Conservation (phyloP, 306 rosid genomes). For the Luffa acutangula region DNA sequence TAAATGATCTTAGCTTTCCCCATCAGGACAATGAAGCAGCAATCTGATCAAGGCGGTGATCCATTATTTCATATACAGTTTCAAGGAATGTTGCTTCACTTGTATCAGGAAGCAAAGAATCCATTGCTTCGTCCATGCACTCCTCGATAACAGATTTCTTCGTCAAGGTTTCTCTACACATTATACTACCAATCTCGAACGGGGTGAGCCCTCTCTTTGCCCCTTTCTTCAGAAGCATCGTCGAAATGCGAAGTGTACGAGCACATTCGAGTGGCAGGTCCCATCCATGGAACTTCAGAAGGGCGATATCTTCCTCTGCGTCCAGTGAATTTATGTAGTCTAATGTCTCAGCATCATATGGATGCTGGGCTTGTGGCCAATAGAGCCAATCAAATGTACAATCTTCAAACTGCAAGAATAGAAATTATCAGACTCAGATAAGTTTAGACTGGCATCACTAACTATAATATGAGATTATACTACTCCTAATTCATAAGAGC, state of each 20-base stretch:
- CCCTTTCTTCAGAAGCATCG: slow-evolving; percentile 92
- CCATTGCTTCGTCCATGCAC: slow-evolving; percentile 58
- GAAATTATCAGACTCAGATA: no score
- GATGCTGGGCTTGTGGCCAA: slow-evolving; percentile 89
- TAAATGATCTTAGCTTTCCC: slow-evolving; percentile 13
- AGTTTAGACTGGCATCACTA: not conserved
- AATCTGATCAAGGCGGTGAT: slow-evolving; percentile 48
- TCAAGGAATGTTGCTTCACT: slow-evolving; percentile 79
- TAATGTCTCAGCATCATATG: slow-evolving; percentile 47
- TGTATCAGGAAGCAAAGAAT: slow-evolving; percentile 59
- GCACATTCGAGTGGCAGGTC: slow-evolving; percentile 58
- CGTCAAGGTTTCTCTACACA: slow-evolving; percentile 66
- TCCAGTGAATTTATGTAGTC: slow-evolving; percentile 65
- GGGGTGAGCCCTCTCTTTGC: slow-evolving; percentile 69
- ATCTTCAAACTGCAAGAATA: slow-evolving; percentile 68
- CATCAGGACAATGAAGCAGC: slow-evolving; percentile 21
- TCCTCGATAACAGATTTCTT: slow-evolving; percentile 73
- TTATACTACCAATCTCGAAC: slow-evolving; percentile 65
- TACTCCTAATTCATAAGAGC: not conserved
- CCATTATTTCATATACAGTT: slow-evolving; percentile 61
- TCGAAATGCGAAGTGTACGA: slow-evolving; percentile 70
- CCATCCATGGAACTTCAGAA: slow-evolving; percentile 88
- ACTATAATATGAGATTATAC: not conserved
- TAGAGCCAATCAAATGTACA: slow-evolving; percentile 96
- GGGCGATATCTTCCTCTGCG: slow-evolving; percentile 72